These are phyloP conservation scores for Ceratonia siliqua DNA, from an alignment of 306 rosid genomes.

Conservation along the genomic window DNA sequence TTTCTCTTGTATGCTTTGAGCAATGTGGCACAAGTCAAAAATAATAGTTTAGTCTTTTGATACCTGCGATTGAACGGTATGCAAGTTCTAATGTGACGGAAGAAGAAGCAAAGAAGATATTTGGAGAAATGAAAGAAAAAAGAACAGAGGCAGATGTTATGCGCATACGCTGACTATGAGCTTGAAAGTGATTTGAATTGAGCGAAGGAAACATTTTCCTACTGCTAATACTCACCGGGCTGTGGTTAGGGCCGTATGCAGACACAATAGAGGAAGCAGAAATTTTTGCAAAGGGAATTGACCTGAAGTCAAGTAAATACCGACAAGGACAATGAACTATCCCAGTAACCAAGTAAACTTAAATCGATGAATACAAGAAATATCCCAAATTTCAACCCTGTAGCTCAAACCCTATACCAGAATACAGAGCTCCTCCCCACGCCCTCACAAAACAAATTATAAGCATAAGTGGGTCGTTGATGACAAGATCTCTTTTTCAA, in stretches of 20 bases:
- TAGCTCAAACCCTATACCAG: constrained; percentile 34
- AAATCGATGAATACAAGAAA: not conserved
- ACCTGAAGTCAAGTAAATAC: constrained; percentile 2
- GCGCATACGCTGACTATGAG: not conserved
- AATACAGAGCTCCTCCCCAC: not conserved
- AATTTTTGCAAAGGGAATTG: not conserved
- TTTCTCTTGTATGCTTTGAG: not conserved
- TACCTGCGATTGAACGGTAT: not conserved
- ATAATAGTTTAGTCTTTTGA: too few relatives aligned
- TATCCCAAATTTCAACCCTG: not conserved
- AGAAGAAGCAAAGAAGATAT: not conserved
- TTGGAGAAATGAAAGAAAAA: not conserved
- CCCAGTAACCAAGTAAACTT: constrained; percentile 18
- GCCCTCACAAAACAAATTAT: not conserved
- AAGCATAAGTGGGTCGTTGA: not conserved
- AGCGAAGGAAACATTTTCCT: not conserved
- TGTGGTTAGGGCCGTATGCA: not conserved
- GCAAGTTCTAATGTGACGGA: not conserved
- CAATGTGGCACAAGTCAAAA: not conserved
- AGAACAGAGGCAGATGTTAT: not conserved
- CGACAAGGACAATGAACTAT: not conserved
- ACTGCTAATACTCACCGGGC: not conserved
- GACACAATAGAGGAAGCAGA: constrained; percentile 21
- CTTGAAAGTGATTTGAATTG: not conserved
- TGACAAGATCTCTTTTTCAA: not conserved